phyloP scores from a whole-genome alignment of 805 yeast species.

The Kluyveromyces siamensis region DNA sequence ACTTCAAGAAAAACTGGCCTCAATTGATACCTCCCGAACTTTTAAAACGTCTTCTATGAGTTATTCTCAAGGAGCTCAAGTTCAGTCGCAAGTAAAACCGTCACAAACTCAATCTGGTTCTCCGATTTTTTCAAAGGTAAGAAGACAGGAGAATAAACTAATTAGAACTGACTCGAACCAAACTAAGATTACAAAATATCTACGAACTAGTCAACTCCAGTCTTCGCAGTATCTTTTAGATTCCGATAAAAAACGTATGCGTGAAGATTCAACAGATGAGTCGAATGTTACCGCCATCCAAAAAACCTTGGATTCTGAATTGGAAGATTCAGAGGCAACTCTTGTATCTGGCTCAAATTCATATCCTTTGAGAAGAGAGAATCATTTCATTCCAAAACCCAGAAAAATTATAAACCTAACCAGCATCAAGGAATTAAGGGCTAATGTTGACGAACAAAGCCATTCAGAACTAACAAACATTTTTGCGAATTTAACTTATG shows the following conservation, averaged over 20 bases:
- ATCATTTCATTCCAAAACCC: conserved; percentile 17
- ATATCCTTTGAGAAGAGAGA: background rate
- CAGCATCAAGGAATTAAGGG: conserved; percentile 50
- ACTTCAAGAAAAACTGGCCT: conserved; percentile 43
- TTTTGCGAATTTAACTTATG: conserved; percentile 59
- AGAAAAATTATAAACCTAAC: conserved; percentile 40
- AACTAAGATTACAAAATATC: conserved; percentile 22
- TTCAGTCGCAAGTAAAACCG: background rate
- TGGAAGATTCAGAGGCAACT: background rate
- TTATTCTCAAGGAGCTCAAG: background rate
- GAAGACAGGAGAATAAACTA: conserved; percentile 26
- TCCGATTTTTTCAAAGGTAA: conserved; percentile 10
- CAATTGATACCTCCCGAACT: conserved; percentile 57
- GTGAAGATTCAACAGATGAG: background rate
- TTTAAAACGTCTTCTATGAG: conserved; percentile 50
- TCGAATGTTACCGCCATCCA: background rate
- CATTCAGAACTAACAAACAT: conserved; percentile 54
- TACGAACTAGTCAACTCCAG: conserved; percentile 7
- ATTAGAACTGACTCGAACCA: conserved; percentile 29
- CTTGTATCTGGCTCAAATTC: background rate
- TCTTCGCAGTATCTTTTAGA: background rate
- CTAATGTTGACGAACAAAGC: conserved; percentile 37
- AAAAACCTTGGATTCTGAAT: background rate
- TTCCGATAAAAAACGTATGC: background rate
- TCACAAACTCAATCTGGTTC: background rate